phyloP scores from a whole-genome alignment of 345 rosid species.

The thale cress (Arabidopsis thaliana) region DNA sequence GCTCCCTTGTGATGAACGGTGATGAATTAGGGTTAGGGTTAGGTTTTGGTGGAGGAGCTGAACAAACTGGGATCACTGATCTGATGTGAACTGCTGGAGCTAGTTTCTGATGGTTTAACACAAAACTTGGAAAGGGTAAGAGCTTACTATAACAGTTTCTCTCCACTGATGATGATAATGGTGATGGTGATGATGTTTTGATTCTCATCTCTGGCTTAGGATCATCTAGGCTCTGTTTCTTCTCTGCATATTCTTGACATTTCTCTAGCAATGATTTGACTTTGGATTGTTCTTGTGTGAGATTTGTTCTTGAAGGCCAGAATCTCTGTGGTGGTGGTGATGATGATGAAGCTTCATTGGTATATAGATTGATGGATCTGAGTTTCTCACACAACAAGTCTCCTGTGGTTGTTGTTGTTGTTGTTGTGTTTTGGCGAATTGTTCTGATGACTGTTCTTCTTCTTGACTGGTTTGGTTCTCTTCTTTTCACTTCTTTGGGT shows the following conservation, averaged over 20 bases:
- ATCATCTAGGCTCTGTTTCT: constrained; percentile 32
- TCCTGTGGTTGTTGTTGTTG: constrained; percentile 25
- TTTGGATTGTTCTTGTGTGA: constrained; percentile 35
- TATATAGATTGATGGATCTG: constrained; percentile 55
- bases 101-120: constrained; percentile 42
- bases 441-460: constrained; percentile 49
- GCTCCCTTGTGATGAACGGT: constrained; percentile 1
- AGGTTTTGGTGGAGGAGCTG: constrained; percentile 55
- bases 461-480: constrained; percentile 57
- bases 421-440: constrained; percentile 6
- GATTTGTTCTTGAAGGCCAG: constrained; percentile 48
- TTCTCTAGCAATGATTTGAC: constrained; percentile 48
- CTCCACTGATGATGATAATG: constrained; percentile 26
- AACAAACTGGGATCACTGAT: constrained; percentile 80
- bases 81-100: constrained; percentile 81
- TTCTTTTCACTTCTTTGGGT: constrained; percentile 58
- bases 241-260: constrained; percentile 40
- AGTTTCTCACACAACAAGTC: constrained; percentile 46
- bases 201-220: constrained; percentile 21
- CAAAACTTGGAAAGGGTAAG: constrained; percentile 41
- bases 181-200: constrained; percentile 10
- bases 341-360: constrained; percentile 45
- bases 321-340: constrained; percentile 49
- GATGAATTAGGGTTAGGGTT: constrained; percentile 1
- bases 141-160: constrained; percentile 44